Evolutionary conservation across 2,329 filamentous ascomycete species (phyloP).

Genomic region (Amylocarpus encephaloides): DNA sequence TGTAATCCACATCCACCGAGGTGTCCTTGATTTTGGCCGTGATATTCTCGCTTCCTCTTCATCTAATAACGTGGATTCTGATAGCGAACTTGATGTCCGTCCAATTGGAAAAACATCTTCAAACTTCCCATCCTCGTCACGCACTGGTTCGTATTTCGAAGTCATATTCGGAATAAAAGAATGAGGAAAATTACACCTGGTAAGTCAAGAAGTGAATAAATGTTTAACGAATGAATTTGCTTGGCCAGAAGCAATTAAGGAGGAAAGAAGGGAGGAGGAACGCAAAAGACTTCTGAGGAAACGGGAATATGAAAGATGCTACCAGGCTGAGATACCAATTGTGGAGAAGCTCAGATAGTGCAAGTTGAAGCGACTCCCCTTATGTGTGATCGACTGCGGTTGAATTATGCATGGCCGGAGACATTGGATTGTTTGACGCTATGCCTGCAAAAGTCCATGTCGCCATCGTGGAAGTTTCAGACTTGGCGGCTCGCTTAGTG

Average conservation of each 20-base stretch:
- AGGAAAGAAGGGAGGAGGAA: constrained; percentile 4
- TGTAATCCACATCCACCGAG: constrained; percentile 26
- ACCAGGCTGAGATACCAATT: neutral
- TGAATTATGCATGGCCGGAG: neutral
- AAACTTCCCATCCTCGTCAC: constrained; percentile 23
- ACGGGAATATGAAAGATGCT: neutral
- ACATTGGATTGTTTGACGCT: no score
- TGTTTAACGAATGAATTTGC: constrained; percentile 19
- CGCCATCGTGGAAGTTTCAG: no score
- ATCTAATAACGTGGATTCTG: constrained; percentile 23
- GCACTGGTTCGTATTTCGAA: constrained; percentile 25
- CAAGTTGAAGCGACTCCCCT: neutral
- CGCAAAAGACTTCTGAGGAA: constrained; percentile 4
- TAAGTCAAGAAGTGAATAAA: constrained; percentile 15
- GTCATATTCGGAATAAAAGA: constrained; percentile 17
- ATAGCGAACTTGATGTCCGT: constrained; percentile 18
- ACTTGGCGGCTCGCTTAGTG: no score
- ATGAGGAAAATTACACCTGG: constrained; percentile 20
- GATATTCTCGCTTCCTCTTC: constrained; percentile 16
- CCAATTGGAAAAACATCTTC: constrained; percentile 14
- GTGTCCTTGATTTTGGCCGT: constrained; percentile 3
- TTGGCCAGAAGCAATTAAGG: constrained; percentile 26
- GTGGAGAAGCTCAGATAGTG: neutral
- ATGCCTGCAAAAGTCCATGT: no score
- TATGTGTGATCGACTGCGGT: neutral